Evolutionary conservation across 805 yeast genomes (phyloP), one percentile per base, ranked within the genome.

Genomic region (Wickerhamiella australiensis): DNA sequence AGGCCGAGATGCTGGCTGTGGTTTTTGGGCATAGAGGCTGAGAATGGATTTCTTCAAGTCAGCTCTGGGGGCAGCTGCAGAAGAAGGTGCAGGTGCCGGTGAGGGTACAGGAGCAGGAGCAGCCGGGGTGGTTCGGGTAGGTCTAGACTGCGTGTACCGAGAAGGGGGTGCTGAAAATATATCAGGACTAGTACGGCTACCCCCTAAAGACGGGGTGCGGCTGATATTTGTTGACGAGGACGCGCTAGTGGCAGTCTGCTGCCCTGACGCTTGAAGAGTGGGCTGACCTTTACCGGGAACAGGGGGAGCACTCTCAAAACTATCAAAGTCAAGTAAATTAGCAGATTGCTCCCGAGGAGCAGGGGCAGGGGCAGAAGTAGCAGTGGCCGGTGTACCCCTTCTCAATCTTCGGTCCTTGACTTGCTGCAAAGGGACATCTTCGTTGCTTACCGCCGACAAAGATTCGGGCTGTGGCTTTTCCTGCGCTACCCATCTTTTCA

Each of bases 41-140:
- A 92, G 68, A 52, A 92, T 92, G 1, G 96, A 85, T 67, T 85
- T 85, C 62, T 92, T 92, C 64, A 92, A 73, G 60, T 90, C 96
- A 2, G 92, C 90, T 60, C 95, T 74, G 29, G 72, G 51, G 13
- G 55, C 49, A 8, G 58, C 45, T 33, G 63, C 53, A 38, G 57
- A 36, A 26, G 59, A 50, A 44, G 57, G 43, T 4, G 57, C 43
- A 9, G 59, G 29, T 17, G 58, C 43, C 23, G 54, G 47, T 15
- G 50, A 7, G 47, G 61, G n/a, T n/a, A n/a, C 57, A 23, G 56
- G 46, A 5, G 58, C 42, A 8, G 46, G 31, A 3, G 44, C 26
- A 35, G 46, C 12, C 18, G 36, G 25, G 37, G 42, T 6, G 15
- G 35, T 41, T 17, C 40, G 27, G 17, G 38, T 21, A 20, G 46